Percentiles rank a stretch among this genome's conserved stretches.
Conservation (phyloP, 495 filamentous ascomycete species). For the Cudoniella acicularis region DNA sequence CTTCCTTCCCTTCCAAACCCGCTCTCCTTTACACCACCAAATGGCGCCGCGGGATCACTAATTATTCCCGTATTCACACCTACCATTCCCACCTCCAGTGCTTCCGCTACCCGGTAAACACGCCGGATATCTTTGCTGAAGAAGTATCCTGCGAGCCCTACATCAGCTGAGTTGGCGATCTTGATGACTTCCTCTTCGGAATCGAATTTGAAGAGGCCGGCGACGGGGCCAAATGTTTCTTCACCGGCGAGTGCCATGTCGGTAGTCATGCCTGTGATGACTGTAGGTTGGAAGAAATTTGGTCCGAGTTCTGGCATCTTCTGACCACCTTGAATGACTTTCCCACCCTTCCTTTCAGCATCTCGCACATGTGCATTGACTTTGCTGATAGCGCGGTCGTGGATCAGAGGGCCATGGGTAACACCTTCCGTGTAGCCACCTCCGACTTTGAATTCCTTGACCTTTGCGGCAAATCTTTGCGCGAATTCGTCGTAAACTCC, state of each 20-base stretch:
- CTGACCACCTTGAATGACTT: slow-evolving; percentile 67
- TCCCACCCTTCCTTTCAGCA: slow-evolving; percentile 69
- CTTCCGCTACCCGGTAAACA: slow-evolving; percentile 74
- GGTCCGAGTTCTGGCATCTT: slow-evolving; percentile 58
- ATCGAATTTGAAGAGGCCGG: slow-evolving; percentile 77
- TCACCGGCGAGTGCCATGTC: slow-evolving; percentile 76
- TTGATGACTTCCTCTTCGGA: slow-evolving; percentile 80
- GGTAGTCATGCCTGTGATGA: slow-evolving; percentile 73
- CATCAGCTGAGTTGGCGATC: slow-evolving; percentile 70
- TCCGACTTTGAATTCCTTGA: slow-evolving; percentile 73
- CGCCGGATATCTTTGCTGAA: slow-evolving; percentile 71
- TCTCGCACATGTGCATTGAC: slow-evolving; percentile 76
- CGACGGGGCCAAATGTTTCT: slow-evolving; percentile 87
- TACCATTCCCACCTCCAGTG: slow-evolving; percentile 87
- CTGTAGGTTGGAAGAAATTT: slow-evolving; percentile 81
- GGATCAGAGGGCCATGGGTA: slow-evolving; percentile 83
- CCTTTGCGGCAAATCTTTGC: slow-evolving; percentile 65
- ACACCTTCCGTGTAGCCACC: slow-evolving; percentile 65
- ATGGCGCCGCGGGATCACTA: slow-evolving; percentile 77
- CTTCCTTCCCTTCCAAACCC: slow-evolving; percentile 92
- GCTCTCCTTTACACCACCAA: slow-evolving; percentile 90
- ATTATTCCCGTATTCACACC: slow-evolving; percentile 83
- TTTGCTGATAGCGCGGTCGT: slow-evolving; percentile 69
- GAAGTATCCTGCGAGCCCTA: slow-evolving; percentile 86
- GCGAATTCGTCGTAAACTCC: slow-evolving; percentile 77